Conservation (phyloP, 2,329 filamentous ascomycete species). For the Ceratocystis papillata region DNA sequence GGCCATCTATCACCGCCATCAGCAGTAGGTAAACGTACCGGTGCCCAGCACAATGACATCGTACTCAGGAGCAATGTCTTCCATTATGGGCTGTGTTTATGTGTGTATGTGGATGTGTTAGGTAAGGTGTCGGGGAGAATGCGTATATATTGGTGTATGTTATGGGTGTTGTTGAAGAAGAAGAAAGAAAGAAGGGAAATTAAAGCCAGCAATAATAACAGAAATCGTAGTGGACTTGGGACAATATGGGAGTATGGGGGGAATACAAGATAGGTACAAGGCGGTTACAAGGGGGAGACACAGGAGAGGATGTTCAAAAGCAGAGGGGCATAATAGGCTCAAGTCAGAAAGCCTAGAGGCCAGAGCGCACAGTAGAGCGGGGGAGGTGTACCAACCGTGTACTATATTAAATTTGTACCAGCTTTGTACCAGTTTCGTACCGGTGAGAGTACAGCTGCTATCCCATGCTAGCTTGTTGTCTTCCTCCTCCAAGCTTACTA, state of each 20-base stretch:
- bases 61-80: constrained; percentile 96
- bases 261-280: background rate
- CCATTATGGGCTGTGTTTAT: constrained; percentile 51
- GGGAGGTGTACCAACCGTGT: background rate
- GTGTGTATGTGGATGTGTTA: constrained; percentile 28
- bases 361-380: background rate
- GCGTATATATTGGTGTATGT: constrained; percentile 9
- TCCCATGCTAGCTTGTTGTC: too few species aligned
- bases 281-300: background rate
- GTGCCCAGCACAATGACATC: constrained; percentile 98
- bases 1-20: background rate
- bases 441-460: background rate
- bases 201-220: background rate
- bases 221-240: background rate
- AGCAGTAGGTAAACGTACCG: constrained; percentile 47
- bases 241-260: background rate
- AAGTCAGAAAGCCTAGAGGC: background rate
- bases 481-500: too few species aligned
- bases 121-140: constrained; percentile 28
- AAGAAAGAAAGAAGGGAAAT: constrained; percentile 8
- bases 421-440: background rate
- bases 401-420: background rate
- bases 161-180: constrained; percentile 22
- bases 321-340: background rate
- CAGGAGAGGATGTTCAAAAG: background rate